Conservation (phyloP, 306 rosid species). For the Trifolium fragiferum region DNA sequence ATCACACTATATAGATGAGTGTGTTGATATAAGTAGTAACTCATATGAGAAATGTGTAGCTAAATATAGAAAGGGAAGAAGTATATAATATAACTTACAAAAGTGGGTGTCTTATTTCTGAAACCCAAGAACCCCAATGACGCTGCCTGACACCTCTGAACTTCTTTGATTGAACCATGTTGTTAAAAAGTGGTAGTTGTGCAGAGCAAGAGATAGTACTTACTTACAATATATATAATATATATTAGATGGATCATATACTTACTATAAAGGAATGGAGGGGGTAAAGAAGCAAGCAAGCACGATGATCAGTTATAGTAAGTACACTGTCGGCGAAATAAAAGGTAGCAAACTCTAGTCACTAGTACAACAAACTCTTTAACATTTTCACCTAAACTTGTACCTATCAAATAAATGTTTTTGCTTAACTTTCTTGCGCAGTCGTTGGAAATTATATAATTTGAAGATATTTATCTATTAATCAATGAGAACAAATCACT, state of each 20-base stretch:
- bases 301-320: not conserved
- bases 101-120: slow-evolving; percentile 96
- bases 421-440: slow-evolving; percentile 39
- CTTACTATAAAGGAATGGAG: too few species aligned
- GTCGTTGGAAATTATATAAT: not conserved
- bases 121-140: slow-evolving; percentile 99
- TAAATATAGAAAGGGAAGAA: not conserved
- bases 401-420: slow-evolving; percentile 29
- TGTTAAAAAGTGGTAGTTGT: not conserved
- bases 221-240: too few species aligned
- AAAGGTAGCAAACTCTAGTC: not conserved
- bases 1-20: not conserved
- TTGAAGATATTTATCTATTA: too few species aligned
- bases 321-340: slow-evolving; percentile 52
- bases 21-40: not conserved
- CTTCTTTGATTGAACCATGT: slow-evolving; percentile 92
- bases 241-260: too few species aligned
- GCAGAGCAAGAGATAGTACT: not conserved
- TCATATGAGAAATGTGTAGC: not conserved
- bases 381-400: slow-evolving; percentile 50
- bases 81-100: slow-evolving; percentile 58
- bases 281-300: too few species aligned
- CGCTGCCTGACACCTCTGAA: slow-evolving; percentile 99
- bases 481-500: too few species aligned
- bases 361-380: slow-evolving; percentile 27